phyloP scores from a whole-genome alignment of 306 rosid genomes.

The Fagus crenata region DNA sequence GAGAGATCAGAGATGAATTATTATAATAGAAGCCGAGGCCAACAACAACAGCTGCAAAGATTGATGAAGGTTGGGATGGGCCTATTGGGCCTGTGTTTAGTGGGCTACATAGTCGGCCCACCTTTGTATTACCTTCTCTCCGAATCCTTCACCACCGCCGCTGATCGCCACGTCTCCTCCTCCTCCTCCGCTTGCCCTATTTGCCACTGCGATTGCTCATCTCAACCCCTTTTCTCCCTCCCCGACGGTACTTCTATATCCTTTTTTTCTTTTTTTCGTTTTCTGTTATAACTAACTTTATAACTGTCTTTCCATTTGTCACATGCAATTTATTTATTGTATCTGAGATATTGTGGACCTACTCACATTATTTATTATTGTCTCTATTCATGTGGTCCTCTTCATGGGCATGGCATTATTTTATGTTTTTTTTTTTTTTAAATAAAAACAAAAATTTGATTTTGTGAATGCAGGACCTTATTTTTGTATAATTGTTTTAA shows the following conservation, averaged over 20 bases:
- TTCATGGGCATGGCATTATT: too few relatives aligned
- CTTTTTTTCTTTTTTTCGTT: neutral
- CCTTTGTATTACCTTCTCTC: slow-evolving; percentile 45
- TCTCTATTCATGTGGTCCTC: too few relatives aligned
- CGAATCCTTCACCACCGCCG: slow-evolving; percentile 29
- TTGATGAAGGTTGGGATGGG: slow-evolving; percentile 38
- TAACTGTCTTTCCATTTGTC: too few relatives aligned
- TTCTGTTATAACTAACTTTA: neutral
- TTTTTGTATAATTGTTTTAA: too few relatives aligned
- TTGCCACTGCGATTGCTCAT: slow-evolving; percentile 55
- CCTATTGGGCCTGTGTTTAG: slow-evolving; percentile 33
- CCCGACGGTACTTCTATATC: slow-evolving; percentile 35
- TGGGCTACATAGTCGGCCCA: slow-evolving; percentile 43
- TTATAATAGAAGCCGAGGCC: slow-evolving; percentile 32
- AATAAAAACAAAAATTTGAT: too few relatives aligned
- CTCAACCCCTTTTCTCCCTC: slow-evolving; percentile 46
- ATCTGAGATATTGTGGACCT: too few relatives aligned
- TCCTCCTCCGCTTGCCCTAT: slow-evolving; percentile 40
- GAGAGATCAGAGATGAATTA: slow-evolving; percentile 22
- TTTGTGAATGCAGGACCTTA: too few relatives aligned
- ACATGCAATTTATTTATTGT: too few relatives aligned
- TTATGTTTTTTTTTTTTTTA: too few relatives aligned
- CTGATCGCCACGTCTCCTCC: neutral
- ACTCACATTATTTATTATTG: too few relatives aligned
- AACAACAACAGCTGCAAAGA: neutral